phyloP scores from a whole-genome alignment of 225 moss, liverwort and hornwort species.

The Takakia lepidozioides region DNA sequence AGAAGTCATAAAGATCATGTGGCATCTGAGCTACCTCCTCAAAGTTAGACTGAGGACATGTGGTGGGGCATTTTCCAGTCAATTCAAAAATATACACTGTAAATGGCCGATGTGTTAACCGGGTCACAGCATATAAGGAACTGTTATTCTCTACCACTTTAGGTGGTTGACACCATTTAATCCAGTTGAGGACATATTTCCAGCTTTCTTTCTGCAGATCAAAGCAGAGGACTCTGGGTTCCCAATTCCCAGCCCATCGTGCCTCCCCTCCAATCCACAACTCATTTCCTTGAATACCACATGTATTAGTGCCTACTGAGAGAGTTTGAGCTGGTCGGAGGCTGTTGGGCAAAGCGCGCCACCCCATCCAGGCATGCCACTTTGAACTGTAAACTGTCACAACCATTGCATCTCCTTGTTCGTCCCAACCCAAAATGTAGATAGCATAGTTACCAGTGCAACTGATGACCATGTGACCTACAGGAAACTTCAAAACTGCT shows the following conservation, averaged over 20 bases:
- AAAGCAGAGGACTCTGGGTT: slow-evolving; percentile 37
- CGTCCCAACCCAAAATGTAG: slow-evolving; percentile 30
- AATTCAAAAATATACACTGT: slow-evolving; percentile 30
- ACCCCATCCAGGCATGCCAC: slow-evolving; percentile 30
- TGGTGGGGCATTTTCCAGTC: slow-evolving; percentile 12
- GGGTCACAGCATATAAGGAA: slow-evolving; percentile 18
- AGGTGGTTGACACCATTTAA: slow-evolving; percentile 21
- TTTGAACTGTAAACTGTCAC: slow-evolving; percentile 26
- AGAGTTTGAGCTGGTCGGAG: slow-evolving; percentile 15
- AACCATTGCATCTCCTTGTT: slow-evolving; percentile 21
- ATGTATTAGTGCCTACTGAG: slow-evolving; percentile 8
- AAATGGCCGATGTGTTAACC: slow-evolving; percentile 16
- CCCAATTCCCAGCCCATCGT: slow-evolving; percentile 31
- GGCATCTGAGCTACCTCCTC: slow-evolving; percentile 29
- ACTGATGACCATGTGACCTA: slow-evolving; percentile 30
- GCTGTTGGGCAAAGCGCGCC: slow-evolving; percentile 29
- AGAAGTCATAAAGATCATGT: slow-evolving; percentile 4
- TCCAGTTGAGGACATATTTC: slow-evolving; percentile 27
- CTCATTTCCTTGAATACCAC: slow-evolving; percentile 19
- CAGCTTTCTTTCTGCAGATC: slow-evolving; percentile 22
- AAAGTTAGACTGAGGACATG: slow-evolving; percentile 17
- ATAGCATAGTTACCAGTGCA: slow-evolving; percentile 22
- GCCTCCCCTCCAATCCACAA: slow-evolving; percentile 38
- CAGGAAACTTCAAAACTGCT: slow-evolving; percentile 15
- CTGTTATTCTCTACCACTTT: slow-evolving; percentile 20